phyloP scores from a whole-genome alignment of 768 basidiomycete species.

The Termitomyces sp. region DNA sequence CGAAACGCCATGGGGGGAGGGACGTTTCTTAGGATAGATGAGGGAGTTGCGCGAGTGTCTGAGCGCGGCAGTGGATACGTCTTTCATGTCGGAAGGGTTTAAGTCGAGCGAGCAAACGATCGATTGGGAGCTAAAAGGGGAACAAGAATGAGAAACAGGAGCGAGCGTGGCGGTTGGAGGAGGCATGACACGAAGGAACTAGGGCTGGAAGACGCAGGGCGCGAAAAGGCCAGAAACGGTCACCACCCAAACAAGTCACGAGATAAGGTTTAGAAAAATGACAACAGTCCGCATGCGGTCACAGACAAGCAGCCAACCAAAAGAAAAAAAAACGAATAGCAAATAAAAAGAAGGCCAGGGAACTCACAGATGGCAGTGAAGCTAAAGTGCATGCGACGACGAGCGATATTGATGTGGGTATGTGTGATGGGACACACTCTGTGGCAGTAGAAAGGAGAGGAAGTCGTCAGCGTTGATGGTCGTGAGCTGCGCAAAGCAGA shows the following conservation, averaged over 20 bases:
- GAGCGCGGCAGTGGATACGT: slow-evolving; percentile 53
- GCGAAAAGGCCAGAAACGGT: neutral
- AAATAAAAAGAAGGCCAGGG: slow-evolving; percentile 8
- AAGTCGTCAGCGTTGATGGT: slow-evolving; percentile 40
- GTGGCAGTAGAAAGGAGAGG: slow-evolving; percentile 18
- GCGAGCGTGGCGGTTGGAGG: slow-evolving; percentile 14
- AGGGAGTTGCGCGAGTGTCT: slow-evolving; percentile 56
- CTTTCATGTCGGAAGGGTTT: slow-evolving; percentile 66
- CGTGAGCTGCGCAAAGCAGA: slow-evolving; percentile 31
- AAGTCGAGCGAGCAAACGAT: slow-evolving; percentile 37
- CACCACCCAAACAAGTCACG: slow-evolving; percentile 2
- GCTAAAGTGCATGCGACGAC: slow-evolving; percentile 35
- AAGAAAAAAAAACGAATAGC: neutral
- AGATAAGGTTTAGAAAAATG: slow-evolving; percentile 10
- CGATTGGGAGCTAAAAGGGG: slow-evolving; percentile 33
- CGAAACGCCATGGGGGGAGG: slow-evolving; percentile 72
- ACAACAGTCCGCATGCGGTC: slow-evolving; percentile 3
- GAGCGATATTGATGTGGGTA: slow-evolving; percentile 15
- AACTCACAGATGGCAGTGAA: slow-evolving; percentile 31
- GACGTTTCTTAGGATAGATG: slow-evolving; percentile 81
- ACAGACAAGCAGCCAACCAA: neutral
- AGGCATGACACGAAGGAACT: slow-evolving; percentile 18
- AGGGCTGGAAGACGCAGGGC: neutral
- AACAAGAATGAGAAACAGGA: slow-evolving; percentile 16
- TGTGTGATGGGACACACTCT: slow-evolving; percentile 13